These are phyloP conservation scores for Trypanosoma cruzi DNA, from an alignment of 208 protist genomes.

Conservation along the genomic window DNA sequence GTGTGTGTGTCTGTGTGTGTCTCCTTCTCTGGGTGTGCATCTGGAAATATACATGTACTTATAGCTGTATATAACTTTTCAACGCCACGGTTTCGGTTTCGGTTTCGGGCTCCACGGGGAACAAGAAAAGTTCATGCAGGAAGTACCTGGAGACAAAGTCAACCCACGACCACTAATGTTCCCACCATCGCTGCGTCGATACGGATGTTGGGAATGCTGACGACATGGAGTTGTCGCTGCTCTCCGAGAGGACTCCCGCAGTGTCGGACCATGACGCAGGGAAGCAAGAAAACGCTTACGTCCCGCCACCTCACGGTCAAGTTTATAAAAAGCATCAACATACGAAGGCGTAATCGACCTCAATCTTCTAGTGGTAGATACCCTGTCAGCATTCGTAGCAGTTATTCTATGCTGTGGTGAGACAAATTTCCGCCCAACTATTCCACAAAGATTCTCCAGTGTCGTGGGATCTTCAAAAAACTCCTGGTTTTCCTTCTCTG, in stretches of 20 bases:
- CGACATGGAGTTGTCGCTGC: slow-evolving; percentile 15
- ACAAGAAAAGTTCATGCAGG: background rate
- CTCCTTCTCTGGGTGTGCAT: too few species aligned
- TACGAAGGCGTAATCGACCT: slow-evolving; percentile 34
- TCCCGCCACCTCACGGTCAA: slow-evolving; percentile 18
- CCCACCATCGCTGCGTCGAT: background rate
- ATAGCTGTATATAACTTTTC: slow-evolving; percentile 1
- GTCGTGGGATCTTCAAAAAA: slow-evolving; percentile 1
- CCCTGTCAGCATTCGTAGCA: background rate
- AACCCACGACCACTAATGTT: background rate
- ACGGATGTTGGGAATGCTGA: slow-evolving; percentile 4
- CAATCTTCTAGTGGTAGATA: background rate
- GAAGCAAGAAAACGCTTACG: slow-evolving; percentile 23
- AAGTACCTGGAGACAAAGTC: slow-evolving; percentile 1
- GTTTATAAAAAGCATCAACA: slow-evolving; percentile 49
- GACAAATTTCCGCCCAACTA: background rate
- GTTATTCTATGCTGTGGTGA: background rate
- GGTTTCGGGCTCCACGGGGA: slow-evolving; percentile 17
- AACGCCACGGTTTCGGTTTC: slow-evolving; percentile 19
- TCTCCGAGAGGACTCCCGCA: slow-evolving; percentile 1
- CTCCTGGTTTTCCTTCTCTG: background rate
- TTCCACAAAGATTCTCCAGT: slow-evolving; percentile 3
- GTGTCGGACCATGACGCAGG: slow-evolving; percentile 4
- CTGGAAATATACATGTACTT: background rate
- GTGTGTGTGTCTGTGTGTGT: background rate